A percentile compares a stretch with the other conserved stretches of the same genome.
phyloP scores from a whole-genome alignment of 2,329 filamentous ascomycete species.

The Camillea tinctor region DNA sequence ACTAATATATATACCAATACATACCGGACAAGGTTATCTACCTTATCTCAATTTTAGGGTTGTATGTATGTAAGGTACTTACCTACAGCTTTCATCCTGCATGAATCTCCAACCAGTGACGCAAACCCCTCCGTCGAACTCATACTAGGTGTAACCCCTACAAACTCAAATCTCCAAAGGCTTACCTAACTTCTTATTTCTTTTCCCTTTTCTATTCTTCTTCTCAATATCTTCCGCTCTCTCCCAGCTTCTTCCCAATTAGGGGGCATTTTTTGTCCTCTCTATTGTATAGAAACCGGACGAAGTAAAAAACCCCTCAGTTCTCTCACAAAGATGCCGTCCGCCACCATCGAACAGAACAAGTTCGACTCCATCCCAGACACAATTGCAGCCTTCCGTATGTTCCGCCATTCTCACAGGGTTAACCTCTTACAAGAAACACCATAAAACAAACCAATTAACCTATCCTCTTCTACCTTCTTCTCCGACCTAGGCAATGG shows the following conservation, averaged over 20 bases:
- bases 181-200: too few relatives aligned
- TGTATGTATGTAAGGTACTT: background rate
- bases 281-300: background rate
- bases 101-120: conserved; percentile 7
- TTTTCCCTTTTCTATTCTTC: background rate
- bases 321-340: conserved; percentile 49
- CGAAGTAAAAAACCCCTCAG: conserved; percentile 2
- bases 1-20: too few relatives aligned
- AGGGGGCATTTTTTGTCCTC: background rate
- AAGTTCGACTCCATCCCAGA: conserved; percentile 66
- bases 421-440: too few relatives aligned
- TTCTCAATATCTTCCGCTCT: background rate
- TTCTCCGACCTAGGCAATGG: conserved; percentile 61
- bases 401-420: conserved; percentile 30
- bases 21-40: too few relatives aligned
- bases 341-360: conserved; percentile 47
- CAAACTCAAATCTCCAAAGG: too few relatives aligned
- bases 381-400: conserved; percentile 63
- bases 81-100: background rate
- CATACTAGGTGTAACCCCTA: background rate
- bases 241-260: background rate
- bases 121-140: background rate
- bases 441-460: too few relatives aligned
- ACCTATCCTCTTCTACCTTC: too few relatives aligned
- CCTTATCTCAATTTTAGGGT: too few relatives aligned